Evolutionary conservation across 2,329 filamentous ascomycete genomes (phyloP).

Genomic region (Coleophoma crateriformis): DNA sequence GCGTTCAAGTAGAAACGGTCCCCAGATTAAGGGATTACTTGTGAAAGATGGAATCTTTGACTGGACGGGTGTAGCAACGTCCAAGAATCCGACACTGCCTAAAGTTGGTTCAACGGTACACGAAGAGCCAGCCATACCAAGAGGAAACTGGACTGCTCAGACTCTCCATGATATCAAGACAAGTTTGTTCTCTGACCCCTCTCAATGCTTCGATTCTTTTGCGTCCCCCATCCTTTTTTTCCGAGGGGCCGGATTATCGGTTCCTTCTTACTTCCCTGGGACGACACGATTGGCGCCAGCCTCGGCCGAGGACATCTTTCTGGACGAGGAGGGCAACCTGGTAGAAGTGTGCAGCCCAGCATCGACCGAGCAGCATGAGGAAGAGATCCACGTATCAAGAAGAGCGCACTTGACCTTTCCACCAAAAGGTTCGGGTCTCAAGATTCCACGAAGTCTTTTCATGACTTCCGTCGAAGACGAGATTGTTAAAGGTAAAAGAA

Average conservation of each 20-base stretch:
- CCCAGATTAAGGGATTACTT: constrained; percentile 43
- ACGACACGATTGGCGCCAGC: background rate
- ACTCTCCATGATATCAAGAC: constrained; percentile 28
- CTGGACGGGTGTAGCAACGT: constrained; percentile 55
- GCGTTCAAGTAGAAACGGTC: constrained; percentile 31
- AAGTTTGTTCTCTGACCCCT: constrained; percentile 43
- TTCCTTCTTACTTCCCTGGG: constrained; percentile 16
- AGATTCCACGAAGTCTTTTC: constrained; percentile 19
- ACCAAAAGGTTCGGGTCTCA: constrained; percentile 10
- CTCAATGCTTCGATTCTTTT: constrained; percentile 53
- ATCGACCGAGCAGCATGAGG: background rate
- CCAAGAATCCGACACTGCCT: constrained; percentile 27
- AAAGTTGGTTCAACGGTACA: background rate
- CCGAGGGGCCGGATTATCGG: constrained; percentile 37
- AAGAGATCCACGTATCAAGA: constrained; percentile 4
- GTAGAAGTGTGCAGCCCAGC: background rate
- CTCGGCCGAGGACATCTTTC: background rate
- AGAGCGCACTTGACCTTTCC: constrained; percentile 20
- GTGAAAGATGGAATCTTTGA: constrained; percentile 58
- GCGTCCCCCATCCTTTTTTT: constrained; percentile 55
- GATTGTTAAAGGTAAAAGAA: background rate
- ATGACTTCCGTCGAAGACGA: constrained; percentile 2
- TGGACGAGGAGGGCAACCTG: background rate
- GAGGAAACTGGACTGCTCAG: constrained; percentile 8
- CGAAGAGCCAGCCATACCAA: background rate